These are phyloP conservation scores for Trametes gibbosa DNA, from an alignment of 768 basidiomycete species.

Conservation along the genomic window DNA sequence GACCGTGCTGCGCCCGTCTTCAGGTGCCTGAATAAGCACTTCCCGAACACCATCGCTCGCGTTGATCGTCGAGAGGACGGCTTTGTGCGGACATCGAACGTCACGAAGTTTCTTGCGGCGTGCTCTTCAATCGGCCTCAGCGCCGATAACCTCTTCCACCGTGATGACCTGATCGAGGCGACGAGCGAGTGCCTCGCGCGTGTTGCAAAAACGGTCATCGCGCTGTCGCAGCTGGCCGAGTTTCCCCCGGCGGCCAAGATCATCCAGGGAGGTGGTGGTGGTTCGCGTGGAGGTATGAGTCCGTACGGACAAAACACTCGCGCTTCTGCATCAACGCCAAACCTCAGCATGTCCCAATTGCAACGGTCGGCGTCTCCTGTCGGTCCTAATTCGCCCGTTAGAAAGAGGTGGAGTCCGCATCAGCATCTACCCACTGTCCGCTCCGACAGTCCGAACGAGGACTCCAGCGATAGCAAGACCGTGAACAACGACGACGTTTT, in stretches of 20 bases:
- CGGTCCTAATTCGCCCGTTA: slow-evolving; percentile 33
- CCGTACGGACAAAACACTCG: slow-evolving; percentile 39
- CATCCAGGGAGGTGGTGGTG: slow-evolving; percentile 33
- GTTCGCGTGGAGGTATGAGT: slow-evolving; percentile 12
- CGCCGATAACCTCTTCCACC: slow-evolving; percentile 61
- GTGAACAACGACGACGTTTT: slow-evolving; percentile 28
- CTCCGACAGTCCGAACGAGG: slow-evolving; percentile 53
- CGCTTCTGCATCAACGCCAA: slow-evolving; percentile 61
- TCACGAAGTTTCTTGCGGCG: slow-evolving; percentile 75
- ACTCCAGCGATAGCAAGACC: slow-evolving; percentile 31
- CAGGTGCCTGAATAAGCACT: slow-evolving; percentile 80
- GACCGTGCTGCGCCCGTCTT: background rate
- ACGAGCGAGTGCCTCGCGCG: slow-evolving; percentile 61
- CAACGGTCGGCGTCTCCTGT: slow-evolving; percentile 38
- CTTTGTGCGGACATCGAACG: slow-evolving; percentile 62
- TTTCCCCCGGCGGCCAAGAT: slow-evolving; percentile 46
- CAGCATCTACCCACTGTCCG: slow-evolving; percentile 48
- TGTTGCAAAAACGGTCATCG: slow-evolving; percentile 72
- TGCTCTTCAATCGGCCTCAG: slow-evolving; percentile 66
- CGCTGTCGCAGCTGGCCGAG: slow-evolving; percentile 63
- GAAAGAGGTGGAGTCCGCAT: slow-evolving; percentile 53
- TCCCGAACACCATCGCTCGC: slow-evolving; percentile 55
- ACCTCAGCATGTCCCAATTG: slow-evolving; percentile 37
- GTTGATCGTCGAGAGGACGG: slow-evolving; percentile 69
- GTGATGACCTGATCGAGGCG: slow-evolving; percentile 64